Percentiles rank a stretch among this genome's conserved stretches.
phyloP scores from a whole-genome alignment of 345 rosid species.

The Isatis tinctoria region DNA sequence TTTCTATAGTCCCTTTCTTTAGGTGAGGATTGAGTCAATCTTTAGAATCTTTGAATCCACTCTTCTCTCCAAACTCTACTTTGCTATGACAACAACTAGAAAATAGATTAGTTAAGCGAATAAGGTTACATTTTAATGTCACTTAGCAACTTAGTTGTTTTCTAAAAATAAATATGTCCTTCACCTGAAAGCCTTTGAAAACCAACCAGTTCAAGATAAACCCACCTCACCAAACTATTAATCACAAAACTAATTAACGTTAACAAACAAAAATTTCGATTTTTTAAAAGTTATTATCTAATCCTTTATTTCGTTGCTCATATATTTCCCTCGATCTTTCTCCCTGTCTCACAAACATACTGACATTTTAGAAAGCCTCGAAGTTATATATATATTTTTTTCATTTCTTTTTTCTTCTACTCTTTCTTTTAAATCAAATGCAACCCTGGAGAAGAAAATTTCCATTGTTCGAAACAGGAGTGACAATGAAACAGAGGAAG shows the following conservation, averaged over 20 bases:
- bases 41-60: constrained; percentile 30
- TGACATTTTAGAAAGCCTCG: background rate
- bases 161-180: constrained; percentile 21
- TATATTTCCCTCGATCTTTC: constrained; percentile 31
- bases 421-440: constrained; percentile 35
- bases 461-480: constrained; percentile 43
- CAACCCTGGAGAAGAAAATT: constrained; percentile 51
- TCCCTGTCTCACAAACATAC: constrained; percentile 24
- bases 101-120: constrained; percentile 32
- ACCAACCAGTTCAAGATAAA: constrained; percentile 41
- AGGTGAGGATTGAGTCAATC: constrained; percentile 30
- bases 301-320: constrained; percentile 7
- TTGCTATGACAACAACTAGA: constrained; percentile 22
- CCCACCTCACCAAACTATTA: constrained; percentile 60
- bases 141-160: background rate
- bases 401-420: background rate
- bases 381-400: background rate
- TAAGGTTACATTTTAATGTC: constrained; percentile 4
- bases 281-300: background rate
- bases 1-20: constrained; percentile 20
- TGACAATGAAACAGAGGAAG: constrained; percentile 71
- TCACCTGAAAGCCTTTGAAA: constrained; percentile 47
- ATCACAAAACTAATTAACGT: constrained; percentile 29
- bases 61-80: constrained; percentile 33
- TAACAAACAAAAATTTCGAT: background rate